phyloP scores from a whole-genome alignment of 192 early-diverging fungal species.

The Gaertneriomyces sp. region DNA sequence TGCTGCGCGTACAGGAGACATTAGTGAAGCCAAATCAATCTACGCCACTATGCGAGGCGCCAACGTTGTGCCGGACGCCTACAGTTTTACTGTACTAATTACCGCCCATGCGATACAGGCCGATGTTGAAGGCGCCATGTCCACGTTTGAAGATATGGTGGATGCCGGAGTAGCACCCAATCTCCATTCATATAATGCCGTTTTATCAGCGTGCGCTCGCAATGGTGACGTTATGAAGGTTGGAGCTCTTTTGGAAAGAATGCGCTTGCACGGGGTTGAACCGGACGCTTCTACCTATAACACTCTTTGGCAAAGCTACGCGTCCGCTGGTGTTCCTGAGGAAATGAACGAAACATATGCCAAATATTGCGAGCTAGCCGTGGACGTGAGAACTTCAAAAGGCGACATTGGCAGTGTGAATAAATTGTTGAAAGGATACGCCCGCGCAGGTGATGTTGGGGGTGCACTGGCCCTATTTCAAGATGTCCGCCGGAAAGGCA shows the following conservation, averaged over 20 bases:
- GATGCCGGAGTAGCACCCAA: not conserved
- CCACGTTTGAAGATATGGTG: not conserved
- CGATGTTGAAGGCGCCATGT: not conserved
- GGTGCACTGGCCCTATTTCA: not conserved
- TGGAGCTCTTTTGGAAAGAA: not conserved
- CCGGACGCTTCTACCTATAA: not conserved
- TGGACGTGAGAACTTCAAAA: not conserved
- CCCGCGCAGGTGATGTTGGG: conserved; percentile 3
- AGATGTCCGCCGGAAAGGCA: not conserved
- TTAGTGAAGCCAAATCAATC: not conserved
- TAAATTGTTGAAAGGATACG: not conserved
- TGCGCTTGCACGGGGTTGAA: not conserved
- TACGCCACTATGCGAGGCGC: not conserved
- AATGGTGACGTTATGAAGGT: not conserved
- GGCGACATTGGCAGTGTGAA: not conserved
- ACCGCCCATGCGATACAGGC: not conserved
- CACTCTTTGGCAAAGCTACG: conserved; percentile 18
- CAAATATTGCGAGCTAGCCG: not conserved
- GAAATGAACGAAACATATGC: not conserved
- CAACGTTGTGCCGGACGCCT: conserved; percentile 2
- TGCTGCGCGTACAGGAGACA: conserved; percentile 12
- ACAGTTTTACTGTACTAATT: conserved; percentile 15
- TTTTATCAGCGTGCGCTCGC: conserved; percentile 1
- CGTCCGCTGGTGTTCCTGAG: not conserved
- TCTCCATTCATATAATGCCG: not conserved